Base-by-base conservation (phyloP, 1,284 basidiomycete genomes). In the Inonotus obliquus region DNA sequence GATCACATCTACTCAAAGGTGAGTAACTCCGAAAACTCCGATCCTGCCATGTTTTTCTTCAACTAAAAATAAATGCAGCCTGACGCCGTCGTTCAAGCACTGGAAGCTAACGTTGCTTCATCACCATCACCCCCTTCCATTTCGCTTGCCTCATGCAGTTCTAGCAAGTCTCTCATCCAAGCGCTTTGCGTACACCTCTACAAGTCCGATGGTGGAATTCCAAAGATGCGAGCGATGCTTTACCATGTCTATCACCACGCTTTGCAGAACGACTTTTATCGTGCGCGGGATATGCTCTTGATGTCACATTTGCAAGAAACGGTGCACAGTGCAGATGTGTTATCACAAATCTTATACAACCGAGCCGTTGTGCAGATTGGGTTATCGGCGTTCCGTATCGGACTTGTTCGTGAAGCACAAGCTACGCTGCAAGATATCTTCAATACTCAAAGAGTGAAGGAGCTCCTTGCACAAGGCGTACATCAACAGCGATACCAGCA, bases 1-100 rank as follows among this genome's bases (percentile, higher is more conserved):
- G 97, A 99, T 73, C 97, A 99, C 75, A 94, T 99, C 64, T 99
- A 99, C 76, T 95, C 93, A 58, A 99, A 99, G 86, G 94, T 94
- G 62, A 62, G 76, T 65, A 25, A 4, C 55, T 21, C 25, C n/a
- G n/a, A 56, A 29, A 45, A 11, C 54, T 61, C 59, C 48, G 11
- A 25, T 39, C n/a, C 41, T 25, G 10, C 25, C 47, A 27, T 23
- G 21, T 9, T 19, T 7, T 27, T 27, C 58, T n/a, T 25, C 41
- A 54, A 51, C 48, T 70, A 23, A 66, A 17, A 49, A 62, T 59
- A 7, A 57, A 49, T 56, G 54, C 70, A 97, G 93, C 96, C 95
- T 62, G 94, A 98, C 70, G 82, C 92, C 51, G 96, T 99, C 53
- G 90, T 97, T 58, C 86, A 90, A 71, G 95, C 94, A 32, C 86